Evolutionary conservation across 2,329 filamentous ascomycete genomes (phyloP), one percentile per base, ranked within the genome.

Genomic region (Polytolypa hystricis): DNA sequence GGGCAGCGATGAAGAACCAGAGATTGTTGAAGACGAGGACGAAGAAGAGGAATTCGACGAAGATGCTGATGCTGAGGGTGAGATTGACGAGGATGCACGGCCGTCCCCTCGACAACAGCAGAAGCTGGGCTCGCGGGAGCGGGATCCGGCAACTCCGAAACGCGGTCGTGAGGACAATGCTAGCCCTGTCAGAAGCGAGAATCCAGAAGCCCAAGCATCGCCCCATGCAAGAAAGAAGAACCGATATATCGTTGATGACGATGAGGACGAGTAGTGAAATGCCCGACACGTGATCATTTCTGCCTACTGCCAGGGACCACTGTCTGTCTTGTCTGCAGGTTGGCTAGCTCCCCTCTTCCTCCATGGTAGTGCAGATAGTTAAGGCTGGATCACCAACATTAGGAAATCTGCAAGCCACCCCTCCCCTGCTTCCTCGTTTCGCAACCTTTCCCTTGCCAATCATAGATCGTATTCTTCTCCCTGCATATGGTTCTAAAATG

Each of bases 241-340:
- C 44, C 61, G 64, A 38, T 61, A 65, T 35, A 58, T 67, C 20
- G 61, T 66, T 37, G 64, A 67, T 33, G 63, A 66, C 38, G 66
- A 68, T 30, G 65, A 69, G 9, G 65, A 67, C 33, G 62, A 67
- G 37, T 58, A 53, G 40, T 29, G 7, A 25, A 25, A 14, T 29
- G 17, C 15, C 5, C 18, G 11, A 25, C 12, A 18, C 26, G 5
- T 5, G 12, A 11, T 16, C 9, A 30, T 30, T 20, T 14, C 8
- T 18, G 16, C 14, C 15, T 30, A 23, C 25, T 7, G 17, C 18
- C 23, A 26, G 23, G 23, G 8, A n/a, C 23, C n/a, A n/a, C 23
- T 26, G 14, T 18, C 18, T 32, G 30, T 15, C 30, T n/a, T 17
- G 30, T 12, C 12, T 28, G 25, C 26, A 5, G 20, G 26, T 18